phyloP scores from a whole-genome alignment of 2,329 filamentous ascomycete genomes.

The Penicillium sp. region DNA sequence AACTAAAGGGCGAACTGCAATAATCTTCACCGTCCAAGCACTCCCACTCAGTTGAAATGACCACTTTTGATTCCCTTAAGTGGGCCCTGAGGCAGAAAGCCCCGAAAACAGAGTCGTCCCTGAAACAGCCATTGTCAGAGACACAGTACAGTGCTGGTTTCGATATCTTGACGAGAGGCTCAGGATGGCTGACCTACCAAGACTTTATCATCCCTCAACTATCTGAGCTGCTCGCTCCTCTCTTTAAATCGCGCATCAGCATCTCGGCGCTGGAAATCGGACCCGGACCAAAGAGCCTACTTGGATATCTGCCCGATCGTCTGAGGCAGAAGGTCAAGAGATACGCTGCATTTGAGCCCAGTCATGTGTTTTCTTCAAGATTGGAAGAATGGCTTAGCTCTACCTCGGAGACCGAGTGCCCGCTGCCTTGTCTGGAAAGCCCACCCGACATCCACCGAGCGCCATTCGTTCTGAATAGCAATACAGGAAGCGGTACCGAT shows the following conservation, averaged over 20 bases:
- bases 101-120: background rate
- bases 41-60: constrained; percentile 31
- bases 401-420: constrained; percentile 23
- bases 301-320: constrained; percentile 48
- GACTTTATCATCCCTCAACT: constrained; percentile 50
- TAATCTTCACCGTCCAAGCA: background rate
- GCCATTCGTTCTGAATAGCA: constrained; percentile 21
- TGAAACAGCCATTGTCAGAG: constrained; percentile 30
- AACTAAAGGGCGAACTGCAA: too few relatives aligned
- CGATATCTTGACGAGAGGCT: constrained; percentile 39
- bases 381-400: constrained; percentile 47
- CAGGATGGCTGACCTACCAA: constrained; percentile 39
- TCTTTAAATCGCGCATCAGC: constrained; percentile 41
- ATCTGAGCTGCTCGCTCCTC: constrained; percentile 39
- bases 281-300: constrained; percentile 56
- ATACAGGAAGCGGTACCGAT: constrained; percentile 17
- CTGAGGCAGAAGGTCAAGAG: constrained; percentile 45
- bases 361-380: constrained; percentile 44
- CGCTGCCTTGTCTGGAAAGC: constrained; percentile 12
- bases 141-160: constrained; percentile 52
- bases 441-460: constrained; percentile 7
- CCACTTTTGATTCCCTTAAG: constrained; percentile 48
- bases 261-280: constrained; percentile 60
- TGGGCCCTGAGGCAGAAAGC: constrained; percentile 24
- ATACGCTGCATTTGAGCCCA: constrained; percentile 58